phyloP scores from a whole-genome alignment of 495 filamentous ascomycete genomes.

The Trichoderma gamsii region DNA sequence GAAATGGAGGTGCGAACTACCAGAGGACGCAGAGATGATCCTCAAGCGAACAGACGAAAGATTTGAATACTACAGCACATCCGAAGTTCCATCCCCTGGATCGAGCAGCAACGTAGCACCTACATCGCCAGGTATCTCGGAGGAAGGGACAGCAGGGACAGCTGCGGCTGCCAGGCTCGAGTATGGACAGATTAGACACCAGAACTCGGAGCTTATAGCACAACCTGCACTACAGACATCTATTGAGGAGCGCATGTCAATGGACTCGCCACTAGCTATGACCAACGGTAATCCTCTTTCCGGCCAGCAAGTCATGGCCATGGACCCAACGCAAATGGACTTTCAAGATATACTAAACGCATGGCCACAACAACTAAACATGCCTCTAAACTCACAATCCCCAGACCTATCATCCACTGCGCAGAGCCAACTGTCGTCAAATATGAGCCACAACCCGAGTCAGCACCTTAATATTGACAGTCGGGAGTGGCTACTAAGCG shows the following conservation, averaged over 20 bases:
- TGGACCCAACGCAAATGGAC: not conserved
- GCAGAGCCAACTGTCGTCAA: not conserved
- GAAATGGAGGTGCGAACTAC: slow-evolving; percentile 83
- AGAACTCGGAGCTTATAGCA: not conserved
- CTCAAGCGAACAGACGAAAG: slow-evolving; percentile 58
- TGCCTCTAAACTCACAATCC: not conserved
- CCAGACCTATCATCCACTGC: not conserved
- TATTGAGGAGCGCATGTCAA: not conserved
- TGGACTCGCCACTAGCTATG: not conserved
- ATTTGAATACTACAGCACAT: slow-evolving; percentile 48
- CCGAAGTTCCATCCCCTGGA: slow-evolving; percentile 49
- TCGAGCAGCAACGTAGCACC: slow-evolving; percentile 29
- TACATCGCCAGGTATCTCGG: slow-evolving; percentile 19
- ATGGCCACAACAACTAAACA: not conserved
- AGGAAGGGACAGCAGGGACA: slow-evolving; percentile 22
- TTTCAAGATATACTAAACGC: not conserved
- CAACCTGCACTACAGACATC: not conserved
- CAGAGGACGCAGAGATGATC: slow-evolving; percentile 70
- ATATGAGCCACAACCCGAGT: not conserved
- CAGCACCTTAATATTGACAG: not conserved
- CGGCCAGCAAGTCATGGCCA: not conserved
- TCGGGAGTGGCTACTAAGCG: not conserved
- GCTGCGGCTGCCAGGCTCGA: slow-evolving; percentile 20
- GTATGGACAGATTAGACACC: not conserved
- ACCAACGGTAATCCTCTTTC: not conserved